Base-by-base conservation (phyloP, 768 basidiomycete species). In the Amanita phalloides region DNA sequence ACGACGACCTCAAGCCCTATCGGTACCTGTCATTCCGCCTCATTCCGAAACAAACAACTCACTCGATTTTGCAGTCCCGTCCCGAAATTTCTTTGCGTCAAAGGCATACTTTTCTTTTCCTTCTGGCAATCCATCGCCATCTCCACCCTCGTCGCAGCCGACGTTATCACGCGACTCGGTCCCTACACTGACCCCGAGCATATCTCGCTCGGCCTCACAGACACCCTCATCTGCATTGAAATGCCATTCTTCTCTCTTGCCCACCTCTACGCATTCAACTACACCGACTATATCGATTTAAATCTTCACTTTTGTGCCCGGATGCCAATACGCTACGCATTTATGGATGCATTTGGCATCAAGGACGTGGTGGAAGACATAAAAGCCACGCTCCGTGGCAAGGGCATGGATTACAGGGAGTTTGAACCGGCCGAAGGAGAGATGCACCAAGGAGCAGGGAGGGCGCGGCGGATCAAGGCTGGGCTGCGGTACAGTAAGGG, bases 1-100 rank as follows among this genome's bases (percentile, higher is more conserved):
- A 81, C 59, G 74, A 85, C 33, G 96, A 98, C 63, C 70, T 97
- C 45, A 86, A 86, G 64, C 90, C 92, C 1, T 96, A 91, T 70
- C 75, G 86, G 86, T 85, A 82, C 63, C 9, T 21, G 14, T 39
- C 28, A 26, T 17, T 9, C 21, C 1, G 20, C 43, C 8, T 25
- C 48, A 20, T 39, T 46, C 47, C 49, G 26, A 25, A 36, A 48
- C 53, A 21, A 11, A 8, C 17, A 35, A 23, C 32, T 47, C 7
- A 47, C n/a, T 26, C 33, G 3, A 17, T 33, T 14, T 32, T 11
- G 36, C 35, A 86, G 95, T 9, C 92, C 92, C 0, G 80, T 94
- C 58, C 92, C 96, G 2, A 99, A 99, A 66, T 99, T 99, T 68
- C 82, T 98, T 25, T 99, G 93, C 63, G 93, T 99, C 58, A 99